Conservation (phyloP, 2,329 filamentous ascomycete genomes). For the Aureobasidium mangrovei region DNA sequence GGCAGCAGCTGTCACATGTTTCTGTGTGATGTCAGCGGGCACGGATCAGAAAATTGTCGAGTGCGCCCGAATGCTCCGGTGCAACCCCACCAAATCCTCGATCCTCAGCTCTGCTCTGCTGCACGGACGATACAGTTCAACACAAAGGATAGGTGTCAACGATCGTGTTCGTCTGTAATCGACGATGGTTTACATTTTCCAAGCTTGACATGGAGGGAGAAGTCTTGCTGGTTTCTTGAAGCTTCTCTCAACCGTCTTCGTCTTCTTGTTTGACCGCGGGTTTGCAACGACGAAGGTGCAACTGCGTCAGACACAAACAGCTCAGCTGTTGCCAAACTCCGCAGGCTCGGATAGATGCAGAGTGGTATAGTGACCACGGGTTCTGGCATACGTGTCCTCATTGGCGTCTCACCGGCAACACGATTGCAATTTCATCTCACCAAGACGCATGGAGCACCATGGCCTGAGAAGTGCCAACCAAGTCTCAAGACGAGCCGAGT, state of each 20-base stretch:
- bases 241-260: background rate
- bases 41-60: background rate
- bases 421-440: background rate
- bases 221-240: background rate
- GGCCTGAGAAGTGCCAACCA: background rate
- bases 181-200: slow-evolving; percentile 6
- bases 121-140: slow-evolving; percentile 7
- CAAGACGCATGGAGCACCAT: background rate
- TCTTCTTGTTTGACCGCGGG: background rate
- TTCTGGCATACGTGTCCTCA: background rate
- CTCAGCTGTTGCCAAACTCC: background rate
- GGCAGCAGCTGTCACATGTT: background rate
- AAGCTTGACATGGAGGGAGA: background rate
- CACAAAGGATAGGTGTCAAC: background rate
- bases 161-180: slow-evolving; percentile 4
- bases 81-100: slow-evolving; percentile 11
- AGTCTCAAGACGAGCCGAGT: background rate
- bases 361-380: background rate
- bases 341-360: slow-evolving; percentile 6
- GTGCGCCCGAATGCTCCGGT: slow-evolving; percentile 6
- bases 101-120: slow-evolving; percentile 5
- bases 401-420: slow-evolving; percentile 8
- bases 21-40: slow-evolving; percentile 3
- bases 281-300: too few relatives aligned
- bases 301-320: too few relatives aligned